A percentile compares a stretch with the other conserved stretches of the same genome.
phyloP scores from a whole-genome alignment of 495 filamentous ascomycete species.

The Venustampulla echinocandica region DNA sequence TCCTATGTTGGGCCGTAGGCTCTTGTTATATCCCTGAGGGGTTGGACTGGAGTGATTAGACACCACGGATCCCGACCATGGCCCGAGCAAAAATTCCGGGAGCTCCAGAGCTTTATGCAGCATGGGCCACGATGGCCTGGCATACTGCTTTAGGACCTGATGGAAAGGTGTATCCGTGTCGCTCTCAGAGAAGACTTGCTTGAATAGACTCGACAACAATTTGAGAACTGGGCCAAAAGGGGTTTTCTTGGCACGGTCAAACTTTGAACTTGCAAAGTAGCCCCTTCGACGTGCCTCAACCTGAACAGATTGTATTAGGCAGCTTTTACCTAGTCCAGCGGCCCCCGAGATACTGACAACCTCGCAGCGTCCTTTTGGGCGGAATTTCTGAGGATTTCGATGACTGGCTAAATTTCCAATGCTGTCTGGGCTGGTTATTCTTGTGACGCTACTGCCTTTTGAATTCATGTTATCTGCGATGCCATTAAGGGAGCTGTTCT shows the following conservation, averaged over 20 bases:
- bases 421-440: constrained; percentile 17
- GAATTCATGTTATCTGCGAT: constrained; percentile 20
- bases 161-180: constrained; percentile 81
- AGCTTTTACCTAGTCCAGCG: constrained; percentile 76
- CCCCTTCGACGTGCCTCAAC: constrained; percentile 56
- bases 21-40: constrained; percentile 20
- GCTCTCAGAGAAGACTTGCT: constrained; percentile 85
- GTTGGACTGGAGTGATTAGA: constrained; percentile 9
- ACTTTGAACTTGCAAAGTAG: constrained; percentile 78
- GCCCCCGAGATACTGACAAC: constrained; percentile 68
- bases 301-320: constrained; percentile 69
- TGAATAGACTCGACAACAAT: constrained; percentile 71
- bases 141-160: constrained; percentile 58
- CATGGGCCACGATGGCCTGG: constrained; percentile 69
- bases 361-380: constrained; percentile 62
- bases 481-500: constrained; percentile 14
- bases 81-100: constrained; percentile 59
- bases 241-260: constrained; percentile 69
- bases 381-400: constrained; percentile 42
- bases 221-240: constrained; percentile 80
- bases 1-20: constrained; percentile 13
- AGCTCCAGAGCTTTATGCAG: constrained; percentile 70
- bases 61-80: not conserved
- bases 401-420: constrained; percentile 17
- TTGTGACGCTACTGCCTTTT: not conserved